Conservation (phyloP, 2,329 filamentous ascomycete genomes). For the Periconia digitata region DNA sequence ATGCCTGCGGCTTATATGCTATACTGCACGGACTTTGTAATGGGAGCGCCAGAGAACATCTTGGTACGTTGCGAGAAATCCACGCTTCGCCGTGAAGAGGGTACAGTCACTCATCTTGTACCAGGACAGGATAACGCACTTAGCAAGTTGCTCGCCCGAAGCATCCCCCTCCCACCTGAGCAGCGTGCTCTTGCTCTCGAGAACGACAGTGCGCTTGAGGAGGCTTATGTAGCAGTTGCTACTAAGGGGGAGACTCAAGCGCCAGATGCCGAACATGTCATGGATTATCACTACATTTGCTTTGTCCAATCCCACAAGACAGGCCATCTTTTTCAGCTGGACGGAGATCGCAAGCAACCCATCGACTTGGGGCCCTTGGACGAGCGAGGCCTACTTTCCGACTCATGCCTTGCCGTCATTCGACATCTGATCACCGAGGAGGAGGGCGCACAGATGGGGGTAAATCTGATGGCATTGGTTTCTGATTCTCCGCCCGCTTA, state of each 20-base stretch:
- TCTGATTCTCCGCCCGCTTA: background rate
- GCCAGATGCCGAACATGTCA: constrained; percentile 34
- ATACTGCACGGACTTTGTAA: constrained; percentile 82
- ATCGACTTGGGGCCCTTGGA: constrained; percentile 32
- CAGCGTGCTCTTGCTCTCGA: constrained; percentile 25
- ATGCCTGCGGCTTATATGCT: constrained; percentile 90
- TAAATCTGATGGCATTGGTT: constrained; percentile 36
- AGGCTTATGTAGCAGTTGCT: constrained; percentile 27
- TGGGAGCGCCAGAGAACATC: constrained; percentile 64
- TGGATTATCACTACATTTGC: constrained; percentile 38
- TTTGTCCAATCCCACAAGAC: constrained; percentile 33
- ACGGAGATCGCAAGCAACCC: constrained; percentile 34
- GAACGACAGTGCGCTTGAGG: constrained; percentile 23
- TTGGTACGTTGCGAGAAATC: constrained; percentile 48
- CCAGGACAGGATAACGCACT: constrained; percentile 18
- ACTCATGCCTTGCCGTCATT: constrained; percentile 23
- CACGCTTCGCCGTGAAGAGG: background rate
- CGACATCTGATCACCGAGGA: constrained; percentile 20
- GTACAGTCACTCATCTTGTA: constrained; percentile 3
- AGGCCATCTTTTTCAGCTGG: constrained; percentile 30
- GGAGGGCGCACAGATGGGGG: constrained; percentile 20
- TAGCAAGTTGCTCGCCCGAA: constrained; percentile 11
- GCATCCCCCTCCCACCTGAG: constrained; percentile 11
- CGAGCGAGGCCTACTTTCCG: constrained; percentile 23
- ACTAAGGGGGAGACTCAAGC: constrained; percentile 27